Conservation (phyloP, 2,329 filamentous ascomycete genomes). For the Hypoxylon sp. region DNA sequence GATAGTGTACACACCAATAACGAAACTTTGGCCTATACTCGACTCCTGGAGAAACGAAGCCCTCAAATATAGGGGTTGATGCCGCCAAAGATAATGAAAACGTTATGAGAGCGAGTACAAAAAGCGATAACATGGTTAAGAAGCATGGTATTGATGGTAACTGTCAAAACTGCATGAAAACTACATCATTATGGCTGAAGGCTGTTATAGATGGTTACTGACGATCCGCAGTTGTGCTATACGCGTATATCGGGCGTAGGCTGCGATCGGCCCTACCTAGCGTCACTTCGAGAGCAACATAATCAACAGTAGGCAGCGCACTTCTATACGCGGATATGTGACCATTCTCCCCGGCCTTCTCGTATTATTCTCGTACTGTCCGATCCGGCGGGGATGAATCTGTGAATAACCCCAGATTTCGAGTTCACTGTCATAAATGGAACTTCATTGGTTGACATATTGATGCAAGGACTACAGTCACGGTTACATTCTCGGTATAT, state of each 20-base stretch:
- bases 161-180: neutral
- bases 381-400: neutral
- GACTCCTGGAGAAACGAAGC: conserved; percentile 1
- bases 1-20: neutral
- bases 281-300: too few species aligned
- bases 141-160: neutral
- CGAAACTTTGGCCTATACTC: conserved; percentile 3
- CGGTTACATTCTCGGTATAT: neutral
- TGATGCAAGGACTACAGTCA: neutral
- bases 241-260: neutral
- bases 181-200: neutral
- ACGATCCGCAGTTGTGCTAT: neutral
- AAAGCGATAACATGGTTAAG: neutral
- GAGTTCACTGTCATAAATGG: neutral
- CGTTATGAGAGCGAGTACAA: neutral
- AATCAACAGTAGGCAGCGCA: neutral
- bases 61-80: neutral
- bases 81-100: neutral
- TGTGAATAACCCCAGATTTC: neutral
- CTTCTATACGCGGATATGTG: neutral
- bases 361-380: neutral
- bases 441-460: neutral
- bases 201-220: neutral
- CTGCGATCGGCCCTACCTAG: too few species aligned
- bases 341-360: neutral